Evolutionary conservation across 495 filamentous ascomycete species (phyloP).

Genomic region (Parachaetomium inaequale): DNA sequence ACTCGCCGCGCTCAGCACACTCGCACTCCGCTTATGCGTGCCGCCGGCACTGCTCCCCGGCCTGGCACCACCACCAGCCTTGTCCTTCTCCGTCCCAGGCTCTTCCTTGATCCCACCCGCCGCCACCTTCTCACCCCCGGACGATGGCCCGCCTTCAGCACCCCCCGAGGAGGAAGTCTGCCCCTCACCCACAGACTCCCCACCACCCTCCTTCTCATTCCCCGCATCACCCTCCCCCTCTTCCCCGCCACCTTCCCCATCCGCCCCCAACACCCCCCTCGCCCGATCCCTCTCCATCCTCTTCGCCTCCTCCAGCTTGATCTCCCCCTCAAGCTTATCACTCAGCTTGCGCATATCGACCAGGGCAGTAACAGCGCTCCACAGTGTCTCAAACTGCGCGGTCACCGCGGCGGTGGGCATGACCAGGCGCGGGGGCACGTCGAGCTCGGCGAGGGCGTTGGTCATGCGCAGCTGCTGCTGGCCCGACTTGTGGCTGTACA

Average conservation of each 20-base stretch:
- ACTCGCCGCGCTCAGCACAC: constrained; percentile 64
- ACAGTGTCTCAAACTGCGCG: constrained; percentile 75
- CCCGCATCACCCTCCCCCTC: constrained; percentile 15
- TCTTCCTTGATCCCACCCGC: constrained; percentile 15
- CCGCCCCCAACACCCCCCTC: constrained; percentile 18
- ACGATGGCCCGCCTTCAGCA: neutral
- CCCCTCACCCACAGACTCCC: constrained; percentile 9
- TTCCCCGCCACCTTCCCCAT: constrained; percentile 17
- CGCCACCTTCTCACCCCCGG: neutral
- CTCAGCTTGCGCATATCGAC: constrained; percentile 77
- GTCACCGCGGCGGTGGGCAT: constrained; percentile 85
- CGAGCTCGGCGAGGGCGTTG: constrained; percentile 71
- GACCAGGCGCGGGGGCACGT: constrained; percentile 68
- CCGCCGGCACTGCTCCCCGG: constrained; percentile 31
- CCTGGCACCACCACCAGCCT: constrained; percentile 1
- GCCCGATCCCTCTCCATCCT: constrained; percentile 57
- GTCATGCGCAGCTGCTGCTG: constrained; percentile 78
- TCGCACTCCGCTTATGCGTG: constrained; percentile 70
- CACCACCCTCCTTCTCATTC: constrained; percentile 14
- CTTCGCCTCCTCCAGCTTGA: constrained; percentile 65
- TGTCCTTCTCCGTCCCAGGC: constrained; percentile 22
- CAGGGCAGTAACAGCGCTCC: constrained; percentile 66
- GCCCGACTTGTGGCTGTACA: constrained; percentile 76
- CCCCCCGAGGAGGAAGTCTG: neutral
- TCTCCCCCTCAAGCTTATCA: constrained; percentile 84